Conservation (phyloP, 2,329 filamentous ascomycete species). For the Juglanconis oblonga region DNA sequence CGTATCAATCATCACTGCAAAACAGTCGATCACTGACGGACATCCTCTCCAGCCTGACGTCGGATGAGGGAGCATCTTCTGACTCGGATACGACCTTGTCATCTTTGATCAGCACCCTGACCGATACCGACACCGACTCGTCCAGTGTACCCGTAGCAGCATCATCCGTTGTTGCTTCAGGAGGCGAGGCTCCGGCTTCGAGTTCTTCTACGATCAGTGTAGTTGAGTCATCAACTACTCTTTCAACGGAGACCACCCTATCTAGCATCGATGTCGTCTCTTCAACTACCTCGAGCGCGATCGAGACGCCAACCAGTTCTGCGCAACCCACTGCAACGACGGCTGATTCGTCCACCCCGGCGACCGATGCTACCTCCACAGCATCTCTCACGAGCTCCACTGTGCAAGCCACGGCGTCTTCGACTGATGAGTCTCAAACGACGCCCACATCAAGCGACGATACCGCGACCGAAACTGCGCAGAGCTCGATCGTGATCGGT, state of each 20-base stretch:
- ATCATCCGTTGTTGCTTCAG: not conserved
- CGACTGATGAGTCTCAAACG: not conserved
- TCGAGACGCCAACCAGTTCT: not conserved
- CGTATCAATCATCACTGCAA: not conserved
- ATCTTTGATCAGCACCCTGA: not conserved
- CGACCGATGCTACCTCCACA: not conserved
- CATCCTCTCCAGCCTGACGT: constrained; percentile 2
- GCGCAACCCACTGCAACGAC: not conserved
- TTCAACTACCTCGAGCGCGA: not conserved
- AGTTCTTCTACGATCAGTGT: too few species aligned
- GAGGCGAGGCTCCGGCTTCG: not conserved
- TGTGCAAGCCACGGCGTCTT: not conserved
- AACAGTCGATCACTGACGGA: constrained; percentile 9
- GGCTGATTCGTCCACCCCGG: too few species aligned
- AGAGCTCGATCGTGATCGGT: not conserved
- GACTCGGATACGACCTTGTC: not conserved
- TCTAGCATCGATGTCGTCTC: not conserved
- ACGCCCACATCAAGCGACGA: not conserved
- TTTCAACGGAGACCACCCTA: too few species aligned
- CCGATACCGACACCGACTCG: constrained; percentile 1
- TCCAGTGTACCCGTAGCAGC: not conserved
- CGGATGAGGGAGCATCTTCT: not conserved
- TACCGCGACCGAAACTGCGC: not conserved
- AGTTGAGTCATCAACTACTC: too few species aligned
- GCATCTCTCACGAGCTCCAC: not conserved